A percentile compares a stretch with the other conserved stretches of the same genome.
Conservation (phyloP, 305 asterid genomes). For the Petunia hybrid region DNA sequence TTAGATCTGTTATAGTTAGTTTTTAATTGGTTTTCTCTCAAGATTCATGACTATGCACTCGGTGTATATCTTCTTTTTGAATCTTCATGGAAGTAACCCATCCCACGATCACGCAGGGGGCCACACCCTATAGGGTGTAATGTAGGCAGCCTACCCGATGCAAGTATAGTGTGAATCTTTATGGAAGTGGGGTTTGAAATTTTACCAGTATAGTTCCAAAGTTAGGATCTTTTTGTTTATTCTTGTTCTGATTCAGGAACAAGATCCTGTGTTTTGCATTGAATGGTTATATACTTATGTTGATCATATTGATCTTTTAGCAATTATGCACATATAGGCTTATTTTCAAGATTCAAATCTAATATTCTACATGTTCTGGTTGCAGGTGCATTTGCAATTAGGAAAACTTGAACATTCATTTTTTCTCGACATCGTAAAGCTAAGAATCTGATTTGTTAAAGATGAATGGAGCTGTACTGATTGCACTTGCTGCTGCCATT, state of each 20-base stretch:
- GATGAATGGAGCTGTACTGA: conserved; percentile 82
- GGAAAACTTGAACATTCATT: conserved; percentile 8
- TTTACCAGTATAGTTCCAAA: neutral
- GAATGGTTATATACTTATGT: neutral
- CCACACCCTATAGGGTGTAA: too few relatives aligned
- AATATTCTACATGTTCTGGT: conserved; percentile 2
- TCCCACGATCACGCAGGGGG: too few relatives aligned
- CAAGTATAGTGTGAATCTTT: neutral
- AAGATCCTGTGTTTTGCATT: neutral
- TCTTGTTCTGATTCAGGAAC: conserved; percentile 13
- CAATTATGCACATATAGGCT: neutral
- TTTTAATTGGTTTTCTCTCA: neutral
- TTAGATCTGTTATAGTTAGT: conserved; percentile 7
- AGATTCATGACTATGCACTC: neutral
- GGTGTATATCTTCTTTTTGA: neutral
- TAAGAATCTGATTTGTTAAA: conserved; percentile 9
- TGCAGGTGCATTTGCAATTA: conserved; percentile 13
- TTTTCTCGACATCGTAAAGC: neutral
- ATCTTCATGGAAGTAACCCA: neutral
- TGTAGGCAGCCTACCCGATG: too few relatives aligned
- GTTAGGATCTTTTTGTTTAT: conserved; percentile 14
- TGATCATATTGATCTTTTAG: neutral
- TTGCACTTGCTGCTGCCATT: conserved; percentile 84
- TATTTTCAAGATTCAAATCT: conserved; percentile 5
- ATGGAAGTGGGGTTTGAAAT: neutral